phyloP scores from a whole-genome alignment of 768 basidiomycete species.

The Suillus sp. region DNA sequence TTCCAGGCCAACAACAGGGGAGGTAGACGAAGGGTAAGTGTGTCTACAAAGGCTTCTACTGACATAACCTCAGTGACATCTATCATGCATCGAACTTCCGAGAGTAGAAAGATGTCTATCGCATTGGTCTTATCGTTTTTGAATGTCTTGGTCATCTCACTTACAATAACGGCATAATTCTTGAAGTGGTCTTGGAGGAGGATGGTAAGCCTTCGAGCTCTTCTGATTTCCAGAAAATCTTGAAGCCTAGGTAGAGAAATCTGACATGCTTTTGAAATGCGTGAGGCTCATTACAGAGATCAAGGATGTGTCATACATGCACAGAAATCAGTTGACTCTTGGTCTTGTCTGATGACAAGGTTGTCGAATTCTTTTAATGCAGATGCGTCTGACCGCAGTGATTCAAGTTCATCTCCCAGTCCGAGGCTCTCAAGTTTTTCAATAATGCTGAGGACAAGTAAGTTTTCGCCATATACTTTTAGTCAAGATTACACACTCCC shows the following conservation, averaged over 20 bases:
- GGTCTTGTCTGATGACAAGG: conserved; percentile 2
- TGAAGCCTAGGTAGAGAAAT: conserved; percentile 1
- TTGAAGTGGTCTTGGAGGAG: background rate
- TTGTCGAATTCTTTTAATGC: background rate
- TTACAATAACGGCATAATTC: background rate
- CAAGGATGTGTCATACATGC: background rate
- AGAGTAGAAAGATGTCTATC: background rate
- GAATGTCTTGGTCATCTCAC: background rate
- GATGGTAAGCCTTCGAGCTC: background rate
- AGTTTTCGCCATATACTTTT: background rate
- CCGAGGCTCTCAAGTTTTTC: background rate
- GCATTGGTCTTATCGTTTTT: background rate
- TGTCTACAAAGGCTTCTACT: background rate
- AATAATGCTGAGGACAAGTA: background rate
- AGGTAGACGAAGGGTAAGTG: conserved; percentile 1
- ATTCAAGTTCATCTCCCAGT: conserved; percentile 2
- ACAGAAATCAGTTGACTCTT: background rate
- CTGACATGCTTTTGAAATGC: background rate
- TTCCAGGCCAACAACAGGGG: background rate
- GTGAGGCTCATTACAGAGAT: background rate
- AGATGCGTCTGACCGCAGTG: background rate
- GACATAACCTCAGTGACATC: background rate
- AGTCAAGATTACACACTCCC: background rate
- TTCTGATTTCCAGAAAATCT: background rate
- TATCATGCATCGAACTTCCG: conserved; percentile 1